Evolutionary conservation across 345 rosid genomes (phyloP).

Genomic region (Psidium friedrichsthalianum): DNA sequence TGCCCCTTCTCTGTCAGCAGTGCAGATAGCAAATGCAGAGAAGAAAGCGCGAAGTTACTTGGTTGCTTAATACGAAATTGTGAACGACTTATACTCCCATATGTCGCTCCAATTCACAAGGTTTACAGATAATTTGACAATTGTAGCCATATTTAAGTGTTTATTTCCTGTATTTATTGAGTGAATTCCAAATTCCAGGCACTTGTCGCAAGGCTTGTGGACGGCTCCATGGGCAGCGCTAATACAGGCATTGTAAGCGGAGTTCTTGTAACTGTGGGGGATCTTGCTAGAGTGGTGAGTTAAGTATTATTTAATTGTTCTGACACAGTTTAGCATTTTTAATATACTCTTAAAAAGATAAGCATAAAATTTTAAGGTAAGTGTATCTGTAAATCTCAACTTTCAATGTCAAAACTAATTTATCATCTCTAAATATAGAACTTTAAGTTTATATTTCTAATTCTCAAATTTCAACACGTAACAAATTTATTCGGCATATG

Average conservation of each 20-base stretch:
- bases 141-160: not conserved
- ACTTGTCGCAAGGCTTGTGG: conserved; percentile 83
- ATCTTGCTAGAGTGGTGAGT: conserved; percentile 99
- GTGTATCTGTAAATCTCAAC: not conserved
- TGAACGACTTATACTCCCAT: conserved; percentile 83
- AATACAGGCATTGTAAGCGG: conserved; percentile 84
- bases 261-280: conserved; percentile 96
- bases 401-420: not conserved
- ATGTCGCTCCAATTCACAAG: conserved; percentile 95
- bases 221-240: conserved; percentile 76
- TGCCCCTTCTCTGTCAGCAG: conserved; percentile 56
- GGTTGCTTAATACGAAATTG: conserved; percentile 97
- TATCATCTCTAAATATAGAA: not conserved
- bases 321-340: not conserved
- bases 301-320: not conserved
- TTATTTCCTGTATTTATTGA: not conserved
- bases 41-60: conserved; percentile 94
- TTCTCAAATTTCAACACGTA: not conserved
- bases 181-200: conserved; percentile 47
- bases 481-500: not conserved
- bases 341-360: not conserved
- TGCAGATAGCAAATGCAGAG: conserved; percentile 94
- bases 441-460: not conserved
- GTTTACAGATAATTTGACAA: conserved; percentile 15
- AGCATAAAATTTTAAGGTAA: not conserved